Percentiles rank a stretch among this genome's conserved stretches.
Evolutionary conservation across 345 rosid species (phyloP).

Genomic region (Anastatica hierochuntica): DNA sequence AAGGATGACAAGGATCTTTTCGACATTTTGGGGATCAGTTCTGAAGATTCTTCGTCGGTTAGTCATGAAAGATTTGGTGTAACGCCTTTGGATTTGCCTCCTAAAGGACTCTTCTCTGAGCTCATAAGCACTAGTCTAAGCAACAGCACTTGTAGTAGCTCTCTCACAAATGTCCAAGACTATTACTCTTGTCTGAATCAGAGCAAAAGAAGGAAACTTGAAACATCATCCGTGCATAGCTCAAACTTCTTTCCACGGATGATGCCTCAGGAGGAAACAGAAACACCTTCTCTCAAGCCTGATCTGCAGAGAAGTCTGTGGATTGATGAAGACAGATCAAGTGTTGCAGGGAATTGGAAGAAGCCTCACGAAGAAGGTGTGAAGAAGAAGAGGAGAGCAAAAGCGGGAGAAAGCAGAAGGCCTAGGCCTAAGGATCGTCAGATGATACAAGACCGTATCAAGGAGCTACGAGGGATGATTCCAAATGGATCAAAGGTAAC

Average conservation of each 20-base stretch:
- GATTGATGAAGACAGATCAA: conserved; percentile 72
- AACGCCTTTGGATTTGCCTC: no score
- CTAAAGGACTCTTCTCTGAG: conserved; percentile 71
- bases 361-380: conserved; percentile 45
- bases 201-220: conserved; percentile 42
- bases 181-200: conserved; percentile 2
- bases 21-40: conserved; percentile 33
- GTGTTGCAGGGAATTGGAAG: conserved; percentile 27
- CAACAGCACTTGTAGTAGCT: conserved; percentile 24
- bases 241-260: conserved; percentile 10
- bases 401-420: conserved; percentile 69
- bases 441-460: conserved; percentile 85
- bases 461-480: conserved; percentile 74
- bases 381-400: conserved; percentile 67
- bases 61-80: neutral
- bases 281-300: conserved; percentile 33
- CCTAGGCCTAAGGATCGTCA: conserved; percentile 98
- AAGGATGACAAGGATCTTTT: conserved; percentile 40
- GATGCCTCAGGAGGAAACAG: conserved; percentile 1
- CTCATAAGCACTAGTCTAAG: conserved; percentile 61
- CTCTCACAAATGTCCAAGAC: conserved; percentile 21
- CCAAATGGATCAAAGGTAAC: conserved; percentile 83
- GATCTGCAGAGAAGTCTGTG: conserved; percentile 40
- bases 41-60: conserved; percentile 7
- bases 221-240: conserved; percentile 29